Base-by-base conservation (phyloP, 805 yeast genomes). In the Candida arabinofermentans region DNA sequence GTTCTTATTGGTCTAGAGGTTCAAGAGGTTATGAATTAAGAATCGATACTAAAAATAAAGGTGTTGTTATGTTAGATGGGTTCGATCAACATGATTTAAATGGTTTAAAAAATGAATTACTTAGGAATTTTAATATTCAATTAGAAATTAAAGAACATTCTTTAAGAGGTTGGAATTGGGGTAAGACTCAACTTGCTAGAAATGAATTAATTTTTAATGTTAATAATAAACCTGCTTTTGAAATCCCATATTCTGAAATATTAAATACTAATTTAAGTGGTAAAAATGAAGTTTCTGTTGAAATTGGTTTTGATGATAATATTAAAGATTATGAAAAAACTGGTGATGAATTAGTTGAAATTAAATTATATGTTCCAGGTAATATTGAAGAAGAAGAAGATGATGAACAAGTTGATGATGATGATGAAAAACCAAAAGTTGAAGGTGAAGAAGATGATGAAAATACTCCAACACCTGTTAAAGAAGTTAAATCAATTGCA, bases 111-210 rank as follows among this genome's bases (percentile, higher is more conserved):
- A 84, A 77, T 57, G 95, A 90, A 51, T 71, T 93, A 51, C 89
- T 85, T 58, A 72, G 89, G 51, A 77, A 84, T 56, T 87, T 89
- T 64, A 71, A 66, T 40, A 69, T 86, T 33, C 76, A 77, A 42
- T 72, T 93, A 44, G 98, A 93, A 54, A 83, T 76, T 48, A 79
- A 74, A 55, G 98, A 91, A 55, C 99, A 93, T 65, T 85, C 96
- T 4, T 69, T 93, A 50, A 79, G 96, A 67, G 99, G 99, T 24
- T 93, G 99, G 99, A 93, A 93, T 65, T 93, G 99, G 99, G 99
- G 99, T 41, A 81, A 83, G 49, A 74, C 91, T 13, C 96, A 90
- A 61, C 77, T 93, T 59, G 96, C 95, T 17, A 78, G 96, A 62
- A 86, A 88, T 54, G 99, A 93, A 63, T 70, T 93, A 62, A 78